Base-by-base conservation (phyloP, 1,284 basidiomycete species). In the Flammula alnicola region DNA sequence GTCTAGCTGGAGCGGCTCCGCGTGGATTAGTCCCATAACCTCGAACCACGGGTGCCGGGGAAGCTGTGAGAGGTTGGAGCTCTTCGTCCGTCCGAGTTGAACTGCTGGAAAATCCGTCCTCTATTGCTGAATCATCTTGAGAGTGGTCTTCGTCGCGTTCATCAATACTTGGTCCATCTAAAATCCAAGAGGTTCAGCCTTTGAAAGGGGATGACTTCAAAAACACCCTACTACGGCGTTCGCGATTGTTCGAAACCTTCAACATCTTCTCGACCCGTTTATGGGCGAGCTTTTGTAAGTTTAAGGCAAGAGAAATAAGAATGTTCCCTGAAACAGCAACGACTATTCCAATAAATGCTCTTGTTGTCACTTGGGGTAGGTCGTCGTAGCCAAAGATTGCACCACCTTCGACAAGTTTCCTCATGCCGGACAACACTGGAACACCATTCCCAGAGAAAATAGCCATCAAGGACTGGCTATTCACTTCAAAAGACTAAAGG, bases 271-370 rank as follows among this genome's bases (percentile, higher is more conserved):
- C 84, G 19, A 93, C 74, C 27, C 88, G 79, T 60, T 80, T 79
- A 71, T 98, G 95, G 0, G 93, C 93, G 5, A 97, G 82, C 67
- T 97, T 97, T 71, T 97, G 95, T 32, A 91, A 75, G 64, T 94
- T 95, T 62, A 98, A 78, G 2, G 94, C 95, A 1, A 96, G 77
- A 9, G 89, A 91, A 57, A 98, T 95, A 55, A 97, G 81, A 4
- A 95, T 68, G 65, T 97, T 97, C 38, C 94, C 95, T 1, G 79
- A 77, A 44, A 96, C 81, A 3, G 94, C 89, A 43, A 95, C 84
- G 9, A 80, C 78, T 35, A 97, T 95, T 26, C 95, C 95, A 52
- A 93, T 86, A 59, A 85, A 73, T 2, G 86, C 84, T 38, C 76
- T 70, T 12, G 76, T 73, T 19, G 76, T 80, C 42, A 90, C 63